A percentile compares a stretch with the other conserved stretches of the same genome.
These are phyloP conservation scores for Brassica juncea DNA, from an alignment of 345 rosid species.

Conservation along the genomic window DNA sequence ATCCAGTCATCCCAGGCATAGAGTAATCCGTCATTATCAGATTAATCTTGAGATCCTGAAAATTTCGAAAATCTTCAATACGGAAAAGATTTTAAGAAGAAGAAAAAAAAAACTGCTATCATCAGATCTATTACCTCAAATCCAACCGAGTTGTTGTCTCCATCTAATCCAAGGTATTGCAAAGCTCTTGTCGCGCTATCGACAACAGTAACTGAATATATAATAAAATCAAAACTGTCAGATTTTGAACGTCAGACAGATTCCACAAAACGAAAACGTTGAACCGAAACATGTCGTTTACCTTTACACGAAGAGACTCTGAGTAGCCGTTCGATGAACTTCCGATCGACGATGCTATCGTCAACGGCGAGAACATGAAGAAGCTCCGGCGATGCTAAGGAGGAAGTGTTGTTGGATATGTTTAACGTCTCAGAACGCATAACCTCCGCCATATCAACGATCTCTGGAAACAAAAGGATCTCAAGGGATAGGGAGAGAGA, in stretches of 20 bases:
- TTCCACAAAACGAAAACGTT: background rate
- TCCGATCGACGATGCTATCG: conserved; percentile 79
- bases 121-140: conserved; percentile 56
- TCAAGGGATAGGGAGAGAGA: background rate
- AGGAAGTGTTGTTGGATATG: conserved; percentile 27
- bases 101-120: background rate
- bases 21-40: conserved; percentile 80
- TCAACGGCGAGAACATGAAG: conserved; percentile 96
- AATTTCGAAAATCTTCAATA: background rate
- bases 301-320: conserved; percentile 82
- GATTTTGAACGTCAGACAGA: background rate
- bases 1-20: conserved; percentile 90
- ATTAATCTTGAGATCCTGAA: conserved; percentile 73
- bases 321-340: conserved; percentile 76
- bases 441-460: conserved; percentile 39
- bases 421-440: conserved; percentile 30
- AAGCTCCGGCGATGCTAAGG: conserved; percentile 49
- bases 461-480: background rate
- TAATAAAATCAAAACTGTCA: background rate
- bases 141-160: conserved; percentile 56
- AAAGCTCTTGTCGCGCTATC: conserved; percentile 74
- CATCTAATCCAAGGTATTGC: conserved; percentile 81
- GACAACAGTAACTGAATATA: conserved; percentile 61
- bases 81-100: background rate
- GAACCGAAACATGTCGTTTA: conserved; percentile 4